Base-by-base conservation (phyloP, 1,284 basidiomycete genomes). In the Ceratobasidium sp. region DNA sequence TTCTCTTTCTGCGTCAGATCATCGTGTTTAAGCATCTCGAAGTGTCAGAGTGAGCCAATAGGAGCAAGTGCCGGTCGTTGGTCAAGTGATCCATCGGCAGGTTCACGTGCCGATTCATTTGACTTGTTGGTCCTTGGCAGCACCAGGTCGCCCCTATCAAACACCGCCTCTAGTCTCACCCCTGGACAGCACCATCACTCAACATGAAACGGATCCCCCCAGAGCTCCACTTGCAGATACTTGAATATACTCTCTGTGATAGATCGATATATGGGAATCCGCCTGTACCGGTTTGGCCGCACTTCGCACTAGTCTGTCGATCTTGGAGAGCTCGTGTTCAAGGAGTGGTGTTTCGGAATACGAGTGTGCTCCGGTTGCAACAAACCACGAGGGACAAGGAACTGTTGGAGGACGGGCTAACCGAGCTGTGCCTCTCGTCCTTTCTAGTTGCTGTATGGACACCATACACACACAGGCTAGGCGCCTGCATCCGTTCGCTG, bases 21-120 rank as follows among this genome's bases (percentile, higher is more conserved):
- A 31, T 6, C 19, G 56, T 41, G 37, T 64, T 64, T 64, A 64
- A 64, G 24, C 62, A 43, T 64, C 62, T 31, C 27, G 39, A 48
- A 48, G 39, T 48, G n/a, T 31, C 24, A 2, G 27, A 4, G 22
- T 49, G 16, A 64, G 22, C 62, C 62, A 64, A 64, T 64, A 9
- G 62, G 62, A 64, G 43, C 14, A 14, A 49, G 8, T 46, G 27
- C 62, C 62, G 62, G 37, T 56, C 53, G 53, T 56, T 37, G 34
- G 9, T 37, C 34, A 37, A 37, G 34, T 37, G 6, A 37, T 37
- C 6, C 34, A 5, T 9, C 34, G 34, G 34, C 34, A 37, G 5
- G 34, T 9, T 37, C 34, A 37, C 34, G 34, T 37, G 34, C 34
- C 34, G 9, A 5, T 37, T 37, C 34, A 37, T n/a, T n/a, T n/a